Conservation (phyloP, 495 filamentous ascomycete species). For the Neurospora discreta region DNA sequence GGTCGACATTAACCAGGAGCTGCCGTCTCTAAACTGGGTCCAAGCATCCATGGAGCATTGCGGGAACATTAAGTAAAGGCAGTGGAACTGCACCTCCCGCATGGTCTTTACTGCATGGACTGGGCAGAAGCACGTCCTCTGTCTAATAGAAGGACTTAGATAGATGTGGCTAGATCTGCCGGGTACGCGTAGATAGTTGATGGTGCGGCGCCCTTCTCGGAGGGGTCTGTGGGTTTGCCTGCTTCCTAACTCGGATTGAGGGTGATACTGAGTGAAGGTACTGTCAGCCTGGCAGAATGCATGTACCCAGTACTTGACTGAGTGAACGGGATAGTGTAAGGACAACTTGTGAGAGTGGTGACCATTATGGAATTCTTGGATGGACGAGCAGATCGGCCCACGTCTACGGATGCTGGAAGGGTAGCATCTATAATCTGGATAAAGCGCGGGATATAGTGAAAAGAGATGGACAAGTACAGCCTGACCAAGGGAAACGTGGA, state of each 20-base stretch:
- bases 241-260: constrained; percentile 12
- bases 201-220: constrained; percentile 13
- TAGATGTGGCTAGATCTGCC: not conserved
- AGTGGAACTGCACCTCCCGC: constrained; percentile 4
- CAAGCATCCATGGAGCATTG: not conserved
- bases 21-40: not conserved
- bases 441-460: constrained; percentile 17
- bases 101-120: constrained; percentile 6
- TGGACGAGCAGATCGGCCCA: constrained; percentile 1
- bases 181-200: not conserved
- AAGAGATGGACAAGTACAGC: constrained; percentile 1
- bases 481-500: not conserved
- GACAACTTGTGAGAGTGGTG: constrained; percentile 2
- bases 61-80: not conserved
- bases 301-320: constrained; percentile 1
- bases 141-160: constrained; percentile 3
- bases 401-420: constrained; percentile 5
- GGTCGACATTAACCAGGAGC: not conserved
- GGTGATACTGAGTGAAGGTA: not conserved
- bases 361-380: constrained; percentile 5
- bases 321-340: constrained; percentile 4
- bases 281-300: constrained; percentile 26
- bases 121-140: constrained; percentile 1
- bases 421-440: constrained; percentile 25
- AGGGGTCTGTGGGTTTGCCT: constrained; percentile 7